phyloP scores from a whole-genome alignment of 192 early-diverging fungal genomes.

The Gorgonomyces haynaldii region DNA sequence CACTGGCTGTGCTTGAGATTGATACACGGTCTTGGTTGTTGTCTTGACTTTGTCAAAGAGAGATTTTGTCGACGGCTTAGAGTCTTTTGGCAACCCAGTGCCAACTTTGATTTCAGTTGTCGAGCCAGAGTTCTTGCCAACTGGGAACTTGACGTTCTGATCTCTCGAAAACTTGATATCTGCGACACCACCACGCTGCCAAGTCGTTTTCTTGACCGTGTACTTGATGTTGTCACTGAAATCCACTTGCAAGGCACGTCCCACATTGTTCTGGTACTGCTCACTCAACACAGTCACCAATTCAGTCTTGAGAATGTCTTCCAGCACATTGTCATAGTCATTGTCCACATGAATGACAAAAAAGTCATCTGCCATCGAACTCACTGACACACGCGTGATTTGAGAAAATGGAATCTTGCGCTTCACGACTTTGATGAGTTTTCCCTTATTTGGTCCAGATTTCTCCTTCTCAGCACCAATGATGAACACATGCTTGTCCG shows the following conservation, averaged over 20 bases:
- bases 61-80: constrained; percentile 22
- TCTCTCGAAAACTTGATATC: constrained; percentile 35
- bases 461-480: constrained; percentile 46
- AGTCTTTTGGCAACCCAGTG: constrained; percentile 32
- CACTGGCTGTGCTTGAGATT: background rate
- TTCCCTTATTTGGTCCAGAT: constrained; percentile 46
- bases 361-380: constrained; percentile 38
- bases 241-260: constrained; percentile 17
- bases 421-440: constrained; percentile 47
- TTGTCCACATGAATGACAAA: constrained; percentile 39
- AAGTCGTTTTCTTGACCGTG: constrained; percentile 47
- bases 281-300: constrained; percentile 43
- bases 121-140: constrained; percentile 27
- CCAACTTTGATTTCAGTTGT: constrained; percentile 33
- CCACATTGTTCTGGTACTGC: constrained; percentile 24
- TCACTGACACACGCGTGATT: constrained; percentile 35
- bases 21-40: constrained; percentile 3
- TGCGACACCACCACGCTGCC: constrained; percentile 34
- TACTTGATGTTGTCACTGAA: constrained; percentile 45
- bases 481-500: constrained; percentile 34
- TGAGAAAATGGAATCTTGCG: constrained; percentile 33
- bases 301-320: constrained; percentile 49
- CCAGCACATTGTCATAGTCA: constrained; percentile 46
- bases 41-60: constrained; percentile 9
- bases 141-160: constrained; percentile 13